These are phyloP conservation scores for Margaritispora aquatica DNA, from an alignment of 495 filamentous ascomycete species.

Conservation along the genomic window DNA sequence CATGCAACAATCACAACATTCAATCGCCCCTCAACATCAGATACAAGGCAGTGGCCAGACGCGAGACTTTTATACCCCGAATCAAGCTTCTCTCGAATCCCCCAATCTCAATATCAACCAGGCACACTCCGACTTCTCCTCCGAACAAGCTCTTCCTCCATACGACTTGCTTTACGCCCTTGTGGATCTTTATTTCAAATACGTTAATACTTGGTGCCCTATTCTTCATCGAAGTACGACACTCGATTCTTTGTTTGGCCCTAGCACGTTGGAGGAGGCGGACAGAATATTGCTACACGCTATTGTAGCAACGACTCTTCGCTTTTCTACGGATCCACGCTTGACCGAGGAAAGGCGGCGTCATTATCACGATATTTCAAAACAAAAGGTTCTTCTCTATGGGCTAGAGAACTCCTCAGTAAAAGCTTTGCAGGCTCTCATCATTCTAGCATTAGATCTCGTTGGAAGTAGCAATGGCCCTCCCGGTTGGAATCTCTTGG, in stretches of 20 bases:
- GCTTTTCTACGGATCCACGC: constrained; percentile 69
- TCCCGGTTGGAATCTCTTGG: constrained; percentile 83
- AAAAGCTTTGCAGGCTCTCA: constrained; percentile 76
- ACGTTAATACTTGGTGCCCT: constrained; percentile 84
- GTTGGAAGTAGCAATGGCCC: constrained; percentile 52
- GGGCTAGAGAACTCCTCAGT: constrained; percentile 77
- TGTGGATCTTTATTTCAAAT: constrained; percentile 83
- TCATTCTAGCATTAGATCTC: constrained; percentile 50
- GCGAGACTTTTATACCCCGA: constrained; percentile 33
- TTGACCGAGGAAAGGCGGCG: constrained; percentile 64
- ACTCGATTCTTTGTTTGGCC: constrained; percentile 73
- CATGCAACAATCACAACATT: constrained; percentile 13
- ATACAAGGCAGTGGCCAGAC: constrained; percentile 16
- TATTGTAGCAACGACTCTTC: constrained; percentile 77
- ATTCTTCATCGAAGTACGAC: constrained; percentile 78
- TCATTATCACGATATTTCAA: constrained; percentile 71
- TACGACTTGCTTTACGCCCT: constrained; percentile 78
- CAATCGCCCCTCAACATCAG: constrained; percentile 6
- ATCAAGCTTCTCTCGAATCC: constrained; percentile 36
- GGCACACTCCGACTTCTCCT: constrained; percentile 19
- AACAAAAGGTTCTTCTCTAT: constrained; percentile 77
- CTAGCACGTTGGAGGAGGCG: constrained; percentile 61
- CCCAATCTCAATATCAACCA: constrained; percentile 36
- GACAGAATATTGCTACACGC: constrained; percentile 80
- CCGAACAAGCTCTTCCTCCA: constrained; percentile 74